Evolutionary conservation across 2,329 filamentous ascomycete genomes (phyloP), one percentile per base, ranked within the genome.

Genomic region (Ceratocystis cubensis): DNA sequence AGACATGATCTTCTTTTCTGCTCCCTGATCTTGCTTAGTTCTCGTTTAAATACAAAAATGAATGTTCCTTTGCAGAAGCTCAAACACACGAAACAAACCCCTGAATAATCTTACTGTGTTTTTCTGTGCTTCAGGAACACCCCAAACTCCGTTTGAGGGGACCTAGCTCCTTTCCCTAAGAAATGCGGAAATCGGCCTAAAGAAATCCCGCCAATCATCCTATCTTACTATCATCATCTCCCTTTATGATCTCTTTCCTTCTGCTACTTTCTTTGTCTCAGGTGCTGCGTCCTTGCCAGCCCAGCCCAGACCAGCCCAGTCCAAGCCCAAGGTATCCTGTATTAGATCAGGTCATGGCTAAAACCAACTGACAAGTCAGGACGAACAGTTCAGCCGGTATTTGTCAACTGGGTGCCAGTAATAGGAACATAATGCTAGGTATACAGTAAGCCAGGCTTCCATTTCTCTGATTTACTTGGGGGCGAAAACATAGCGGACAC

Each of bases 181-280:
- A n/a, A 37, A 37, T 37, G 3, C 1, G 2, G 2, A 13, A 37
- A 37, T 13, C 2, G 8, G 33, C 33, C 33, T 10, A 13, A 37
- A 37, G 10, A 37, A 8, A 0, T 37, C 10, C 33, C 33, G 8
- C 33, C 33, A 37, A 37, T 37, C 33, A 13, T 3, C 10, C 8
- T 37, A 3, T 37, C 33, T 37, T 13, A 37, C 3, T 1, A 37
- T 13, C 2, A 3, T 37, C 8, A 2, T 37, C 33, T 37, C 33
- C 33, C 33, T 37, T 37, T 2, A 13, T 37, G 8, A 37, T 37
- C 33, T 37, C 33, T 37, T 13, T 10, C 22, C 15, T 57, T 57
- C 53, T 57, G 53, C 25, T 28, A 57, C 53, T 30, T 13, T 22
- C 53, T 57, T 57, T 28, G 53, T 57, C 53, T 57, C 53, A 57